Base-by-base conservation (phyloP, 352 stramenopile genomes). In the Labyrinthula sp. region DNA sequence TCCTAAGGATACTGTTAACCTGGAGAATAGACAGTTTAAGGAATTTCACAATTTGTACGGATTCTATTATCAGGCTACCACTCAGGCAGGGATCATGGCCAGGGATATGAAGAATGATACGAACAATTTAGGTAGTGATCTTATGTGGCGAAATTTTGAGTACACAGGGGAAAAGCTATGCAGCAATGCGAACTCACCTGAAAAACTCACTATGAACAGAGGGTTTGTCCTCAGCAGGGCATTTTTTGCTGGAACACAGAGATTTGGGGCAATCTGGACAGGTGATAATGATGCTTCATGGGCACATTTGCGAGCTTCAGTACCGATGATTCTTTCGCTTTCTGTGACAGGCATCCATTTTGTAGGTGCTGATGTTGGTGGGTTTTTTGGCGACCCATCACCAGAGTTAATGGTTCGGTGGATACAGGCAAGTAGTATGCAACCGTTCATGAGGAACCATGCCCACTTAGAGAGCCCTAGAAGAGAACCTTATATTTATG, bases 1-100 rank as follows among this genome's bases (percentile, higher is more conserved):
- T 84, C 70, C 75, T 52, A 95, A 95, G 62, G 77, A 91, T 54
- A 68, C 74, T 26, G 56, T 71, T 28, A 94, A 82, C 54, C 52
- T 94, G 7, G 62, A 74, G 2, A 83, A 79, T 18, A 68, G 92
- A 9, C 89, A 99, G 65, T 88, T 97, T 64, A 75, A 89, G 26
- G 85, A 97, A 59, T 97, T 88, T 89, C 90, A 99, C 68, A 99
- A 99, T 63, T 55, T 97, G n/a, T 97, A 97, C 59, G 89, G 89
- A 30, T 88, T 93, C 56, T 89, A 95, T 40, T 89, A 97, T 64
- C 86, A 97, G 57, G 71, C 73, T 40, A 84, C 90, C 7, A 96
- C 83, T 4, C 73, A 77, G 45, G 75, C 95, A 61, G 89, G 89
- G 10, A 75, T 82, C 39, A 54, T 79, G 22, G 3, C 56, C 12